phyloP scores from a whole-genome alignment of 1,284 basidiomycete species.

The Cutaneotrichosporon cavernicola region DNA sequence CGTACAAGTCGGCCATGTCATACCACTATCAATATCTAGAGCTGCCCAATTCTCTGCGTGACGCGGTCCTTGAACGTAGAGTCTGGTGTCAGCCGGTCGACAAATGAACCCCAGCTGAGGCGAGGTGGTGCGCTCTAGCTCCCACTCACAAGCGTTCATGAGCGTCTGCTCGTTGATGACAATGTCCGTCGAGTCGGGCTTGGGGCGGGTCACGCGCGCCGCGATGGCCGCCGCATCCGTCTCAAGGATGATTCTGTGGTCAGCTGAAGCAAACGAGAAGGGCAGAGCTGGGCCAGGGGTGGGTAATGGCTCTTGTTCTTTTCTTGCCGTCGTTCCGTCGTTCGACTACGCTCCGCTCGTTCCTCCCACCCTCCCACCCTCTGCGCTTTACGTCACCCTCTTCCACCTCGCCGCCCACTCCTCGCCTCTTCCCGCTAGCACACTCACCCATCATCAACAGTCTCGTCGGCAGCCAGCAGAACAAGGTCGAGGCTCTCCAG shows the following conservation, averaged over 20 bases:
- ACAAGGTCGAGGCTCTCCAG: constrained; percentile 94
- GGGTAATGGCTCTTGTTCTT: not conserved
- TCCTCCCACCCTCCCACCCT: no score
- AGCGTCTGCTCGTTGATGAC: constrained; percentile 98
- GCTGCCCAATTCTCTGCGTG: constrained; percentile 63
- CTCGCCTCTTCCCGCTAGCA: not conserved
- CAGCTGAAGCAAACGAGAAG: not conserved
- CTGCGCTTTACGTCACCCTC: no score
- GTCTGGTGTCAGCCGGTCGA: constrained; percentile 51
- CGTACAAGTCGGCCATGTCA: constrained; percentile 6
- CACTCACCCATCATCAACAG: constrained; percentile 92
- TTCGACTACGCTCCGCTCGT: no score
- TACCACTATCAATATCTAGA: constrained; percentile 43
- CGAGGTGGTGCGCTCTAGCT: not conserved
- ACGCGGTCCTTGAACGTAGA: constrained; percentile 82
- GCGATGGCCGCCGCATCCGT: constrained; percentile 94
- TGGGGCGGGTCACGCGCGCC: constrained; percentile 86
- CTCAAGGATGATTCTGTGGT: constrained; percentile 87
- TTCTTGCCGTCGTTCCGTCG: not conserved
- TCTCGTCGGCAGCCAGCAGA: constrained; percentile 91
- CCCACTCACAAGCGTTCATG: constrained; percentile 68
- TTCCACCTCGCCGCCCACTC: no score
- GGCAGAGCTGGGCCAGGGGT: no score
- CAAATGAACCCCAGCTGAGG: not conserved
- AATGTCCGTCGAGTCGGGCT: constrained; percentile 90